phyloP scores from a whole-genome alignment of 148 eudicot species.

The Hydrangea macrophylla region DNA sequence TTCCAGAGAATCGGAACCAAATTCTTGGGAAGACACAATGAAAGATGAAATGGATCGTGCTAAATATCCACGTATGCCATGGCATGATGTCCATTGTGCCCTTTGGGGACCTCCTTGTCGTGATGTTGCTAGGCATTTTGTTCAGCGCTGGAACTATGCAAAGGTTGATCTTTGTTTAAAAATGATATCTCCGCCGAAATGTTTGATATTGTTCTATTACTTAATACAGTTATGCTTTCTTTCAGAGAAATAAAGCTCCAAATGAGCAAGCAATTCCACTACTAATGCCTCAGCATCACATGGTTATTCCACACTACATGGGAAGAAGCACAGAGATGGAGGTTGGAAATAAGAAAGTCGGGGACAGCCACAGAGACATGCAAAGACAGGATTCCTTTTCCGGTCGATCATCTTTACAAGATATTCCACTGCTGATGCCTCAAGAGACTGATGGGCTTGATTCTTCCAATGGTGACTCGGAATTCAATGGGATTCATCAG shows the following conservation, averaged over 20 bases:
- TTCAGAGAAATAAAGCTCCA: slow-evolving; percentile 95
- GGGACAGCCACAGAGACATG: slow-evolving; percentile 29
- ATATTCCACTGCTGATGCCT: slow-evolving; percentile 88
- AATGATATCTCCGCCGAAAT: neutral
- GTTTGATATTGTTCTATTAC: slow-evolving; percentile 9
- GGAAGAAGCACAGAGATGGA: slow-evolving; percentile 53
- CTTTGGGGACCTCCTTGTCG: slow-evolving; percentile 97
- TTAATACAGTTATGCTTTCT: slow-evolving; percentile 19
- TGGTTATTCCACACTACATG: slow-evolving; percentile 96
- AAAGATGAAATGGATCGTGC: slow-evolving; percentile 89
- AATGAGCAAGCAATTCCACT: slow-evolving; percentile 87
- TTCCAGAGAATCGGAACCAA: slow-evolving; percentile 89
- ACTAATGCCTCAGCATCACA: slow-evolving; percentile 96
- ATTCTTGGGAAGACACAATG: slow-evolving; percentile 96
- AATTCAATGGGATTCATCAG: slow-evolving; percentile 35
- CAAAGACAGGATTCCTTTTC: slow-evolving; percentile 73
- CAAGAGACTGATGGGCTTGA: slow-evolving; percentile 61
- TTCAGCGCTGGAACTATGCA: slow-evolving; percentile 98
- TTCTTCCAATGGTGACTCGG: slow-evolving; percentile 43
- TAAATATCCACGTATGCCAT: slow-evolving; percentile 96
- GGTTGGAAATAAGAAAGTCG: slow-evolving; percentile 21
- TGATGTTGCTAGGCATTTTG: slow-evolving; percentile 94
- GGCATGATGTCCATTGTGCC: slow-evolving; percentile 99
- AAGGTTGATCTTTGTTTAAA: slow-evolving; percentile 46
- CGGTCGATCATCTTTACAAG: slow-evolving; percentile 70